Evolutionary conservation across 768 basidiomycete genomes (phyloP).

Genomic region (Gautieria morchelliformis): DNA sequence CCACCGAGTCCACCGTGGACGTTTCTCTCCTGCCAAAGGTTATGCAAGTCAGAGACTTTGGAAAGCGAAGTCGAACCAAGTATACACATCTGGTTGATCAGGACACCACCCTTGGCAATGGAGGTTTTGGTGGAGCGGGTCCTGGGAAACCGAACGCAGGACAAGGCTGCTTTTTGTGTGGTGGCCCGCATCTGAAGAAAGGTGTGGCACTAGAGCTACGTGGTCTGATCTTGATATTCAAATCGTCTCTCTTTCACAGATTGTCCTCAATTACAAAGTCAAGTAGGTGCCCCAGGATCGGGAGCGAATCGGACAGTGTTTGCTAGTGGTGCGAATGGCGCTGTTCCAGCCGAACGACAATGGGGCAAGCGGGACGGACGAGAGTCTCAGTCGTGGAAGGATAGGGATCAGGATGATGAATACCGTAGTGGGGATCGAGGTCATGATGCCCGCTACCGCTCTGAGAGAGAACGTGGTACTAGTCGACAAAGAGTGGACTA

Average conservation of each 20-base stretch:
- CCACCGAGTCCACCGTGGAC: constrained; percentile 82
- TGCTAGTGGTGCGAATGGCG: constrained; percentile 7
- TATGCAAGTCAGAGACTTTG: constrained; percentile 96
- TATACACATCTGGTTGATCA: constrained; percentile 95
- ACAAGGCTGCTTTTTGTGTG: constrained; percentile 82
- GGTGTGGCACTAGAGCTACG: constrained; percentile 32
- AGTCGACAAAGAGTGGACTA: neutral
- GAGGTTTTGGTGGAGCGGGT: constrained; percentile 56
- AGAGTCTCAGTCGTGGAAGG: neutral
- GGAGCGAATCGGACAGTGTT: constrained; percentile 20
- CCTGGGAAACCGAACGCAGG: constrained; percentile 29
- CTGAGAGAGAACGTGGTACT: neutral
- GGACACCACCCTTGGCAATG: constrained; percentile 65
- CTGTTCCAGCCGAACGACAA: constrained; percentile 14
- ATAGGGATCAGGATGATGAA: constrained; percentile 9
- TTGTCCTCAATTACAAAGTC: constrained; percentile 24
- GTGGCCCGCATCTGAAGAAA: constrained; percentile 88
- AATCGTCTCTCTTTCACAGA: constrained; percentile 14
- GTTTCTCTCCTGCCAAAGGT: constrained; percentile 84
- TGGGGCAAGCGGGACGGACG: constrained; percentile 15
- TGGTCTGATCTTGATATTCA: neutral
- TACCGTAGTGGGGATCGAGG: neutral
- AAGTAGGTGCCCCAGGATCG: constrained; percentile 18
- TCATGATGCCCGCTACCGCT: neutral
- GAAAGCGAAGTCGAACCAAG: constrained; percentile 86